Base-by-base conservation (phyloP, 176 grass and related monocot genomes). In the Luzula sylvatica region DNA sequence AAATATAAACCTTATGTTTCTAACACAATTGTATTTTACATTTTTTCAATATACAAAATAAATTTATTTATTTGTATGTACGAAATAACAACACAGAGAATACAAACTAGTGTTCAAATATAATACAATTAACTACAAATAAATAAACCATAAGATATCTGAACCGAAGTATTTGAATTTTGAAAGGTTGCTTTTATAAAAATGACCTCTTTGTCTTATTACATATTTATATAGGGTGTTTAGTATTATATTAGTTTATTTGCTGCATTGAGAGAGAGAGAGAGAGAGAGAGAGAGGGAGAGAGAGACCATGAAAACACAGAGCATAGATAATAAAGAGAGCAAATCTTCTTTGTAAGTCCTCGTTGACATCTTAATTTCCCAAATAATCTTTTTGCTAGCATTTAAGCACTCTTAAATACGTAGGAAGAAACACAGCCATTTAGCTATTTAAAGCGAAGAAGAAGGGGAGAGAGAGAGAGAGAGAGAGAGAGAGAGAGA, bases 401-500 rank as follows among this genome's bases (percentile, higher is more conserved):
- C 42, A 64, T 46, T 48, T 46, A 14, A 42, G 29, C 40, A 47
- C 7, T 3, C 41, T 29, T 49, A 48, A 29, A 49, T 41, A 7
- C 39, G n/a, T n/a, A n/a, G n/a, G n/a, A 35, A 13, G 42, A 21
- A 19, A 48, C 24, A 46, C 11, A 40, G 3, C 17, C 48, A 1
- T 35, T 46, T 60, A 20, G 28, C 19, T 47, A 26, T 53, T 52
- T 52, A 58, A 46, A 40, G 11, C 53, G 4, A 55, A 14, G 30
- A 4, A 14, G 15, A 16, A 69, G 15, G 26, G 8, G 46, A 55
- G 48, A 45, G 22, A 24, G 39, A 71, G 14, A 46, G 23, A 53
- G 15, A 52, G 21, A 70, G 67, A 3, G 51, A 79, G 55, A 14
- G 42, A 67, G 26, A 41, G 66, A n/a, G 17, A 49, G 52, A 65